phyloP scores from a whole-genome alignment of 768 basidiomycete species.

The Lactifluus hygrophoroides region DNA sequence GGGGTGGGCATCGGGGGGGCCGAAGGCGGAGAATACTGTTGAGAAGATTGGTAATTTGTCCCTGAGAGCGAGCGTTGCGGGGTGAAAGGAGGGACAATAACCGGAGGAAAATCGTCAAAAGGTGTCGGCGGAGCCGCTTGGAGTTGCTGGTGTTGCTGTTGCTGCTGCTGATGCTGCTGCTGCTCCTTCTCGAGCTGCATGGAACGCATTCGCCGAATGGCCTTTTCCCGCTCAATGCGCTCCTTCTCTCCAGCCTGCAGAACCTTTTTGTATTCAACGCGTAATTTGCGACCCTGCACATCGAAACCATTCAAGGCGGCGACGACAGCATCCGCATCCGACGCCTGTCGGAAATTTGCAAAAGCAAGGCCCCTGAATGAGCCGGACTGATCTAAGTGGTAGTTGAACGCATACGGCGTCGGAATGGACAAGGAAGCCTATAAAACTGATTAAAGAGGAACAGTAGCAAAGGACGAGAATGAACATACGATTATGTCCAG shows the following conservation, averaged over 20 bases:
- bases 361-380: slow-evolving; percentile 97
- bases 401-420: slow-evolving; percentile 98
- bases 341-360: slow-evolving; percentile 90
- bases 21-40: slow-evolving; percentile 59
- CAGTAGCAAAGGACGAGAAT: slow-evolving; percentile 1
- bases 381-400: slow-evolving; percentile 93
- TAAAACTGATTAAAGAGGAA: slow-evolving; percentile 1
- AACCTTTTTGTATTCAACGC: slow-evolving; percentile 99
- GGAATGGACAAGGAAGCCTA: slow-evolving; percentile 89
- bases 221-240: slow-evolving; percentile 96
- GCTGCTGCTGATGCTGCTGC: slow-evolving; percentile 34
- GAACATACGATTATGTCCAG: slow-evolving; percentile 87
- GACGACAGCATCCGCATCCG: slow-evolving; percentile 92
- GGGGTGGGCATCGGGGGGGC: slow-evolving; percentile 33
- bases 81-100: slow-evolving; percentile 46
- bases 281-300: slow-evolving; percentile 91
- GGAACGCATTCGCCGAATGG: slow-evolving; percentile 93
- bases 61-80: slow-evolving; percentile 69
- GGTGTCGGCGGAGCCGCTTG: slow-evolving; percentile 10
- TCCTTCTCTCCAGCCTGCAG: slow-evolving; percentile 99
- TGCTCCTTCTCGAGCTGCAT: slow-evolving; percentile 92
- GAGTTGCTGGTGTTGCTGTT: slow-evolving; percentile 33
- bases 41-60: slow-evolving; percentile 48
- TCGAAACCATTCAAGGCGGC: slow-evolving; percentile 94
- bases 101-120: slow-evolving; percentile 68